Conservation (phyloP, 768 basidiomycete species). For the Psilocybe subaeruginosa region DNA sequence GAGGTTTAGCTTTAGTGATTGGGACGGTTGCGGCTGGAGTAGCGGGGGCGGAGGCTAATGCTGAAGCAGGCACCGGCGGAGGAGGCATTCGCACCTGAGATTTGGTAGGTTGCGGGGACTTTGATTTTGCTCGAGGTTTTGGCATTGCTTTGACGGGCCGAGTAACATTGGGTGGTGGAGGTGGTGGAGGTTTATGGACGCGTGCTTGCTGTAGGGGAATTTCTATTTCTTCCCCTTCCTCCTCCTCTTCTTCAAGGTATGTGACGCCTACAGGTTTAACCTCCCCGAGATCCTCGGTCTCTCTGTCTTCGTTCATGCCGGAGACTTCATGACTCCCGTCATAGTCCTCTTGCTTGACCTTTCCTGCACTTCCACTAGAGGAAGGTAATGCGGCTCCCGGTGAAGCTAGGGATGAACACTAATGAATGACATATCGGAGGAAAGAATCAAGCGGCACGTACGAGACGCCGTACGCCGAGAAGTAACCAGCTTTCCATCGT, state of each 20-base stretch:
- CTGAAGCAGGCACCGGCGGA: background rate
- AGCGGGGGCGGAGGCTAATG: background rate
- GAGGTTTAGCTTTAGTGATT: conserved; percentile 15
- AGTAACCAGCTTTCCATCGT: conserved; percentile 46
- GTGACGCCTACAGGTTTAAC: conserved; percentile 13
- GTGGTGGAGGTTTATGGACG: conserved; percentile 35
- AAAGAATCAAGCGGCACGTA: conserved; percentile 25
- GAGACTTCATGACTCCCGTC: conserved; percentile 8
- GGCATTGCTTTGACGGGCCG: conserved; percentile 31
- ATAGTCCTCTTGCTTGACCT: conserved; percentile 17
- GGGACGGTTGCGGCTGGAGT: conserved; percentile 18
- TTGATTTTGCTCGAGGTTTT: conserved; percentile 21
- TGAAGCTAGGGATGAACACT: conserved; percentile 13
- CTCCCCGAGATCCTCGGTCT: conserved; percentile 45
- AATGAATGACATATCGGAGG: conserved; percentile 4
- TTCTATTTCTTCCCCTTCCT: conserved; percentile 28
- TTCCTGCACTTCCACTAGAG: conserved; percentile 13
- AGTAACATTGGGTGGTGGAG: conserved; percentile 27
- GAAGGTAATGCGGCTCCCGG: conserved; percentile 12
- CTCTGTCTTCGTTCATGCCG: conserved; percentile 30
- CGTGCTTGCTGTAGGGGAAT: conserved; percentile 27
- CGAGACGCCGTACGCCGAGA: conserved; percentile 32
- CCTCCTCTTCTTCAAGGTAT: conserved; percentile 36
- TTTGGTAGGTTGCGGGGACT: conserved; percentile 32
- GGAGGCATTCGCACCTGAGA: conserved; percentile 13